Conservation (phyloP, 2,329 filamentous ascomycete genomes). For the Boeremia exigua region DNA sequence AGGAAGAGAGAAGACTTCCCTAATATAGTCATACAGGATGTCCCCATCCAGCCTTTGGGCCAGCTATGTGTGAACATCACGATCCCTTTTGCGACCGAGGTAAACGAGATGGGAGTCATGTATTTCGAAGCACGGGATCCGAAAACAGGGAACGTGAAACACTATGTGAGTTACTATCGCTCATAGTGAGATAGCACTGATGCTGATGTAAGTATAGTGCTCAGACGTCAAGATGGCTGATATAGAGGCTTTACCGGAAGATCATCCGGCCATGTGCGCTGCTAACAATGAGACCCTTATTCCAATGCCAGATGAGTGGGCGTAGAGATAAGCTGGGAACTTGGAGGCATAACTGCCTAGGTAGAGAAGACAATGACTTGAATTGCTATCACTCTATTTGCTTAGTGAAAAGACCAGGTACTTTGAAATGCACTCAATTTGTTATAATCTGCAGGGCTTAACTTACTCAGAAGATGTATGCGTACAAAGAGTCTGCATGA, state of each 20-base stretch:
- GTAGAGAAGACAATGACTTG: too few relatives aligned
- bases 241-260: conserved; percentile 7
- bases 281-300: conserved; percentile 12
- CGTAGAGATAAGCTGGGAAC: conserved; percentile 1
- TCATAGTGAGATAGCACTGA: neutral
- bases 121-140: conserved; percentile 16
- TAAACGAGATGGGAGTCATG: conserved; percentile 16
- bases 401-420: too few relatives aligned
- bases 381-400: too few relatives aligned
- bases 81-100: conserved; percentile 9
- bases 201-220: conserved; percentile 13
- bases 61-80: conserved; percentile 17
- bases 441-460: too few relatives aligned
- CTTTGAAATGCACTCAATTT: too few relatives aligned
- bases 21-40: conserved; percentile 2
- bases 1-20: conserved; percentile 14
- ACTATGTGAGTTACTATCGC: neutral
- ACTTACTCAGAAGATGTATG: too few relatives aligned
- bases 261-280: conserved; percentile 15
- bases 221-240: conserved; percentile 12
- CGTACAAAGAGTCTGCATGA: too few relatives aligned
- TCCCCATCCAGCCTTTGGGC: conserved; percentile 15
- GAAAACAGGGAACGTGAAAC: conserved; percentile 5
- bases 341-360: too few relatives aligned
- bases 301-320: conserved; percentile 11